A percentile compares a stretch with the other conserved stretches of the same genome.
Evolutionary conservation across 2,329 filamentous ascomycete genomes (phyloP).

Genomic region (Colletotrichum cereale): DNA sequence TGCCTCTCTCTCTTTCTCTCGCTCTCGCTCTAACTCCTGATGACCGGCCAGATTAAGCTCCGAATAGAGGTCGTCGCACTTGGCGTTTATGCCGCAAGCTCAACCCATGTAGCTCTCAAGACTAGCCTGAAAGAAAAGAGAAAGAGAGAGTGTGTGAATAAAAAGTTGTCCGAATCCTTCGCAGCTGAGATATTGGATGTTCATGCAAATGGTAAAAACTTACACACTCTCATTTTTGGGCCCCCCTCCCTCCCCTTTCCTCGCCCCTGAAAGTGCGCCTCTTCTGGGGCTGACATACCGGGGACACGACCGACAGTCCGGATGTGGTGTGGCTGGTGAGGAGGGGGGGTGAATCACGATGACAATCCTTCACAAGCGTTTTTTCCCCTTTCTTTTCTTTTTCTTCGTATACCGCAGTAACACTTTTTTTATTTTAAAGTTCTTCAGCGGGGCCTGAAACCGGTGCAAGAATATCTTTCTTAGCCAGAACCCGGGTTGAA

Average conservation of each 20-base stretch:
- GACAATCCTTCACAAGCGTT: constrained; percentile 27
- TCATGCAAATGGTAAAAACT: constrained; percentile 30
- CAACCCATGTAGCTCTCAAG: constrained; percentile 33
- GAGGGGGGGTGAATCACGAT: background rate
- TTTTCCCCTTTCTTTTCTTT: background rate
- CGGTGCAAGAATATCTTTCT: background rate
- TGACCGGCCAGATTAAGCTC: constrained; percentile 19
- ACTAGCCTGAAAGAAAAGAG: background rate
- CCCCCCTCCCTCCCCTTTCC: background rate
- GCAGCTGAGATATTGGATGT: constrained; percentile 21
- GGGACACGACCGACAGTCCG: background rate
- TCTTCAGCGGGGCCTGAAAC: constrained; percentile 33
- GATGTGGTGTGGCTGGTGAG: constrained; percentile 3
- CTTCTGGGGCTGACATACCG: constrained; percentile 10
- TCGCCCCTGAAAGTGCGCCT: background rate
- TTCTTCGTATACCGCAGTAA: no score
- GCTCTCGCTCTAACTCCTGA: background rate
- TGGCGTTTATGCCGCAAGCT: constrained; percentile 24
- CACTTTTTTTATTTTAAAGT: background rate
- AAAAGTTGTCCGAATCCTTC: constrained; percentile 17
- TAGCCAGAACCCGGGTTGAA: constrained; percentile 14
- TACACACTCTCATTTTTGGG: constrained; percentile 11
- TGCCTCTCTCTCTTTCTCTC: constrained; percentile 5
- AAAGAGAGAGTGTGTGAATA: no score
- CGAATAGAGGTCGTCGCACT: constrained; percentile 18